Base-by-base conservation (phyloP, 495 filamentous ascomycete species). In the Hyaloscypha bicolor region DNA sequence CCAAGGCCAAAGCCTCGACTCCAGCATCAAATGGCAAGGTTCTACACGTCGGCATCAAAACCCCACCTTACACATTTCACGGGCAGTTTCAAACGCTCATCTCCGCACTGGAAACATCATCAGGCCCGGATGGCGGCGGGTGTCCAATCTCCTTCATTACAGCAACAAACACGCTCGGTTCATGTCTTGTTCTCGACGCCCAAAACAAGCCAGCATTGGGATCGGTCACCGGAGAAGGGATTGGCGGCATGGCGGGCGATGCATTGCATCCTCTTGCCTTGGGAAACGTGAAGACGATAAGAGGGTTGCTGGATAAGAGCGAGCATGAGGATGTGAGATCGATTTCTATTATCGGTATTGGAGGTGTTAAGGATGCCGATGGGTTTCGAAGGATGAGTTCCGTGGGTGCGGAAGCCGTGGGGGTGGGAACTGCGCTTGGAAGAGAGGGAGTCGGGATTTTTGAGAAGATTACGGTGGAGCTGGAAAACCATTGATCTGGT, bases 211-310 rank as follows among this genome's bases (percentile, higher is more conserved):
- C 77, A 21, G 74, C 80, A 21, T 65, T 80, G 31, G 69, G 76
- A 3, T 80, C 76, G 0, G 79, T 81, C 0, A 80, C 78, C 1
- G 84, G 81, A 1, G 72, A 71, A 0, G 88, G 89, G 0, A 80
- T 91, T 6, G 90, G 90, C 0, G 90, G 90, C 0, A 75, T 92
- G 69, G 90, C 86, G 0, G 90, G 90, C 0, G 79, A 86, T 37
- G 82, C 87, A 56, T 73, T 93, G 60, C 90, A 92, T 76, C 88
- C 90, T 5, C 78, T 92, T 2, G 88, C 90, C n/a, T 72, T 93
- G 32, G 90, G 90, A 14, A 93, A 93, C 71, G 90, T 92, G 29
- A 75, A 73, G 51, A 87, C 85, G 9, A 76, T 92, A 22, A 74
- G 87, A 22, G 69, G 70, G 56, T 69, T 88, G 81, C 69, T 92